Evolutionary conservation across 257 asterid species (phyloP).

Genomic region (Scutellaria baicalensis): DNA sequence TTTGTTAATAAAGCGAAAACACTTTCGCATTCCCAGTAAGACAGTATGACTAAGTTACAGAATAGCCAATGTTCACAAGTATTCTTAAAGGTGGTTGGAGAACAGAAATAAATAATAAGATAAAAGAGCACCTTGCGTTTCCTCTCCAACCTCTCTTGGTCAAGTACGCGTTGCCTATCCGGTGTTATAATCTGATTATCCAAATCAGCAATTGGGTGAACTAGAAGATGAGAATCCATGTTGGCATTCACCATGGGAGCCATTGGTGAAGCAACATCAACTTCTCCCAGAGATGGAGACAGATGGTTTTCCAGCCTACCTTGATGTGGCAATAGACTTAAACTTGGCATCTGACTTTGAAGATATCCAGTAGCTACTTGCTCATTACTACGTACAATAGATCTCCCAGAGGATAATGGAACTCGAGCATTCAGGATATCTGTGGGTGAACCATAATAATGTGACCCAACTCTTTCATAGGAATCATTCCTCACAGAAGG

Average conservation of each 20-base stretch:
- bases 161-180: slow-evolving; percentile 40
- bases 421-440: slow-evolving; percentile 47
- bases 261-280: slow-evolving; percentile 33
- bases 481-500: slow-evolving; percentile 54
- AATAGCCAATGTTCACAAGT: not conserved
- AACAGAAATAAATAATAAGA: not conserved
- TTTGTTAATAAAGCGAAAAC: not conserved
- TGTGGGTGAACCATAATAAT: slow-evolving; percentile 43
- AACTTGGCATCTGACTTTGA: slow-evolving; percentile 50
- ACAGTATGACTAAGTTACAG: not conserved
- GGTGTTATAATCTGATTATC: slow-evolving; percentile 41
- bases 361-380: slow-evolving; percentile 40
- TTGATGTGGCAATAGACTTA: slow-evolving; percentile 47
- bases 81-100: not conserved
- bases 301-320: slow-evolving; percentile 43
- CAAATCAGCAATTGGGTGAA: slow-evolving; percentile 33
- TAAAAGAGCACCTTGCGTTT: slow-evolving; percentile 63
- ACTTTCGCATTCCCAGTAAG: not conserved
- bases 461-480: slow-evolving; percentile 38
- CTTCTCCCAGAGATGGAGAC: slow-evolving; percentile 51
- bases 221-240: slow-evolving; percentile 36
- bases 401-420: slow-evolving; percentile 40
- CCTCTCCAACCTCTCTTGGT: slow-evolving; percentile 68
- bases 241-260: slow-evolving; percentile 27
- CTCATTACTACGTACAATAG: slow-evolving; percentile 41